These are phyloP conservation scores for Coelastrella sp. DNA, from an alignment of 139 green algal species.

Conservation along the genomic window DNA sequence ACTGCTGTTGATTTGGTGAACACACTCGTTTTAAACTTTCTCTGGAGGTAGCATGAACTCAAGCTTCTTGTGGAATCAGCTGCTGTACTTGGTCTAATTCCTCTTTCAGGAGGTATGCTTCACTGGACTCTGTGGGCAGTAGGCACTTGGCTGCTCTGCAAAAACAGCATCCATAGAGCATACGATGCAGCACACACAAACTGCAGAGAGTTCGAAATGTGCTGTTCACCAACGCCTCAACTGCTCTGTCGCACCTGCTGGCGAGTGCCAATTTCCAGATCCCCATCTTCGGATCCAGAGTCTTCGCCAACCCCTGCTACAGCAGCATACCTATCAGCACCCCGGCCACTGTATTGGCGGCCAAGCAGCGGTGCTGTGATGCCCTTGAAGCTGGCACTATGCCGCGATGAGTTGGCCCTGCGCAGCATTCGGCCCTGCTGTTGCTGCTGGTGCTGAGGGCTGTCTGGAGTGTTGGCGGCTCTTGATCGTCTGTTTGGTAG, in stretches of 20 bases:
- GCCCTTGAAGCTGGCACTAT: neutral
- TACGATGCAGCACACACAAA: neutral
- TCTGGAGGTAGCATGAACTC: too few species aligned
- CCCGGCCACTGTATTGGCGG: neutral
- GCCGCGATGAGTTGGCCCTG: neutral
- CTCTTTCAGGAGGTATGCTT: too few species aligned
- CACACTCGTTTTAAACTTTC: too few species aligned
- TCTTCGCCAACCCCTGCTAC: neutral
- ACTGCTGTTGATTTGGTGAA: too few species aligned
- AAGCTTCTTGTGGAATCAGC: neutral
- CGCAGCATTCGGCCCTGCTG: neutral
- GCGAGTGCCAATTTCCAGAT: neutral
- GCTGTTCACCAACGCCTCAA: neutral
- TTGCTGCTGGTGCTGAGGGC: neutral
- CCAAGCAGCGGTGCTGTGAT: conserved; percentile 12
- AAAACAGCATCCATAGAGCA: neutral
- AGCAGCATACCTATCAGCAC: conserved; percentile 2
- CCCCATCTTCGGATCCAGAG: neutral
- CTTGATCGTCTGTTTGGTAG: neutral
- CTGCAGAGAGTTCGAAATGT: neutral
- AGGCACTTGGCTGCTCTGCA: too few species aligned
- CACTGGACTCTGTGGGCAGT: too few species aligned
- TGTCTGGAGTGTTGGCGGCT: neutral
- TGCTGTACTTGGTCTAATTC: neutral
- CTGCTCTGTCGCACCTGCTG: neutral